These are phyloP conservation scores for Panaeolus papilionaceus DNA, from an alignment of 768 basidiomycete species.

Conservation along the genomic window DNA sequence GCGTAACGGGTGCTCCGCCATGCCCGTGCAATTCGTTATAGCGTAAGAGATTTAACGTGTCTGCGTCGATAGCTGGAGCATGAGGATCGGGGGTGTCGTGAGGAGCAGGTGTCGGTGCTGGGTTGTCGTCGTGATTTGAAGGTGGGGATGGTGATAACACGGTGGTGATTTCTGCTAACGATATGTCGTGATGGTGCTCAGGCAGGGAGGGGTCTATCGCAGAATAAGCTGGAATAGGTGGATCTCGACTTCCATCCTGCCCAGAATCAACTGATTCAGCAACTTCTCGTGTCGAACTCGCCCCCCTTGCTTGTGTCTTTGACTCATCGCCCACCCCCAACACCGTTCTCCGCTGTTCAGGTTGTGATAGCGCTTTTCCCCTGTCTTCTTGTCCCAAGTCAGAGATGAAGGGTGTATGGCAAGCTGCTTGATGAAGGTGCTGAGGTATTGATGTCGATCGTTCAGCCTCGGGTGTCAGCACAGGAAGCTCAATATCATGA, in stretches of 20 bases:
- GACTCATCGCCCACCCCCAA: background rate
- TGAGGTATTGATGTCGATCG: background rate
- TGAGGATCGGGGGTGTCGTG: background rate
- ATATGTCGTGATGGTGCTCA: background rate
- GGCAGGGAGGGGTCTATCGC: background rate
- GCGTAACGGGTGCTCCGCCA: conserved; percentile 18
- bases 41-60: conserved; percentile 14
- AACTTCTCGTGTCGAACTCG: background rate
- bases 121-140: background rate
- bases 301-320: background rate
- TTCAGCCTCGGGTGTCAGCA: background rate
- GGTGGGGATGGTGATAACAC: background rate
- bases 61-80: background rate
- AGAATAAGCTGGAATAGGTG: background rate
- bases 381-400: background rate
- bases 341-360: background rate
- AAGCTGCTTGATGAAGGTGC: background rate
- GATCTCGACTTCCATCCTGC: background rate
- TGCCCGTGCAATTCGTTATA: conserved; percentile 25
- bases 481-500: background rate
- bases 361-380: background rate
- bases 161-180: background rate
- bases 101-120: background rate
- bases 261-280: background rate
- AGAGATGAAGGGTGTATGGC: background rate